Percentiles rank a stretch among this genome's conserved stretches.
These are phyloP conservation scores for Fusarium sp. DNA, from an alignment of 2,329 filamentous ascomycete species.

Conservation along the genomic window DNA sequence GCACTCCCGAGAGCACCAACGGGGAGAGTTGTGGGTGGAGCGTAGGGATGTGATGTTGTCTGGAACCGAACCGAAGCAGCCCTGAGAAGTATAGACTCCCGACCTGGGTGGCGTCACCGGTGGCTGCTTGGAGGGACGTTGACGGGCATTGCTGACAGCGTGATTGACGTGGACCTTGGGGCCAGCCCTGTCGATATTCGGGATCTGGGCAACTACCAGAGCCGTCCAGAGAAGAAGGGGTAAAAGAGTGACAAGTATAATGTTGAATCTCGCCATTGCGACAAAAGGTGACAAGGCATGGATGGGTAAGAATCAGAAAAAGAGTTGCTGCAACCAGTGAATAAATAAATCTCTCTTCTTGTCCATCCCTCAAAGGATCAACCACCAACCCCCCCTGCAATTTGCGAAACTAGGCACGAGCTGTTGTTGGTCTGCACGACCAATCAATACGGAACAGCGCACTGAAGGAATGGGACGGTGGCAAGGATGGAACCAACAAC, in stretches of 20 bases:
- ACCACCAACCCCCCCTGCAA: background rate
- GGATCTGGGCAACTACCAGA: conserved; percentile 4
- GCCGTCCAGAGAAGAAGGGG: conserved; percentile 12
- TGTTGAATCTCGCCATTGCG: conserved; percentile 12
- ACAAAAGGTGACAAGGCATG: background rate
- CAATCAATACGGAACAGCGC: background rate
- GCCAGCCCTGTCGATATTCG: background rate
- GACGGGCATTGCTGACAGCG: background rate
- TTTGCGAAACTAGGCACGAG: background rate
- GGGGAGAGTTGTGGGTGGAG: too few species aligned
- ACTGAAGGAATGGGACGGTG: background rate
- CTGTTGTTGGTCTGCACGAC: background rate
- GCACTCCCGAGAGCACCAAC: too few species aligned
- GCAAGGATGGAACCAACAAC: background rate
- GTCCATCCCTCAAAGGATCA: background rate
- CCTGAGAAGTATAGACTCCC: background rate
- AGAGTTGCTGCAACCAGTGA: background rate
- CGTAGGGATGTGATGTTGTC: too few species aligned
- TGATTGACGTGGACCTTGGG: background rate
- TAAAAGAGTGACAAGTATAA: background rate
- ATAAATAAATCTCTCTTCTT: background rate
- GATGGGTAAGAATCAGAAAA: background rate
- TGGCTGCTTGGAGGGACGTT: background rate
- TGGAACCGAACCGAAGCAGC: background rate
- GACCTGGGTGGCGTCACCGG: background rate